phyloP scores from a whole-genome alignment of 805 yeast species.

The Nakazawaea molendinolei region DNA sequence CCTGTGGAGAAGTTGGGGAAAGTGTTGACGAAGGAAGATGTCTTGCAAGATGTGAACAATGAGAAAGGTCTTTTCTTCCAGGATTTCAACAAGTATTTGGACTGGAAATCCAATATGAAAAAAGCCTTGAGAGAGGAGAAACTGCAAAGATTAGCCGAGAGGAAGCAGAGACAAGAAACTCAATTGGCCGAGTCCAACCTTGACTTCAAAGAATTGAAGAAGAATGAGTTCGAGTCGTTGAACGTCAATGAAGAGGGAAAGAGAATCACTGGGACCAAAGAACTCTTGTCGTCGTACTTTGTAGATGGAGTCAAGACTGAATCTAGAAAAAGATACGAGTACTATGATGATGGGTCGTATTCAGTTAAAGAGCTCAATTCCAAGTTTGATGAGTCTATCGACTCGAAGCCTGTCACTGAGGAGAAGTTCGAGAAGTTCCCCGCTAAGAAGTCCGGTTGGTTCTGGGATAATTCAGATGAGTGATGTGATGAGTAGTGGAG shows the following conservation, averaged over 20 bases:
- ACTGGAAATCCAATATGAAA: slow-evolving; percentile 58
- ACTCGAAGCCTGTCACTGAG: slow-evolving; percentile 26
- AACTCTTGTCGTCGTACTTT: slow-evolving; percentile 28
- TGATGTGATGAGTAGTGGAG: slow-evolving; percentile 1
- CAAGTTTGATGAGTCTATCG: slow-evolving; percentile 25
- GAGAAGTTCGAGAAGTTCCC: slow-evolving; percentile 4
- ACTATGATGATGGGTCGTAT: slow-evolving; percentile 37
- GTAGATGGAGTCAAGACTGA: slow-evolving; percentile 38
- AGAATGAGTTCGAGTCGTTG: not conserved
- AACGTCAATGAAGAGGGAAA: slow-evolving; percentile 13
- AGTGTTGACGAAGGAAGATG: slow-evolving; percentile 53
- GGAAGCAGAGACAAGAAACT: slow-evolving; percentile 17
- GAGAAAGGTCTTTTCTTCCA: slow-evolving; percentile 55
- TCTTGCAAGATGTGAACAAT: slow-evolving; percentile 36
- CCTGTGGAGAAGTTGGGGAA: slow-evolving; percentile 25
- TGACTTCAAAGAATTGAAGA: slow-evolving; percentile 1
- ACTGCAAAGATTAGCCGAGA: slow-evolving; percentile 13
- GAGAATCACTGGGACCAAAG: slow-evolving; percentile 31
- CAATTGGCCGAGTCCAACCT: slow-evolving; percentile 17
- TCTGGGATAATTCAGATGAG: slow-evolving; percentile 19
- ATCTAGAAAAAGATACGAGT: slow-evolving; percentile 27
- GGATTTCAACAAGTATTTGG: slow-evolving; percentile 56
- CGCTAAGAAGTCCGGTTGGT: slow-evolving; percentile 21
- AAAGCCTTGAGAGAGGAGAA: slow-evolving; percentile 35
- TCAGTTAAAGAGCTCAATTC: slow-evolving; percentile 31